Conservation (phyloP, 2,329 filamentous ascomycete species). For the Pyrenophora teres region DNA sequence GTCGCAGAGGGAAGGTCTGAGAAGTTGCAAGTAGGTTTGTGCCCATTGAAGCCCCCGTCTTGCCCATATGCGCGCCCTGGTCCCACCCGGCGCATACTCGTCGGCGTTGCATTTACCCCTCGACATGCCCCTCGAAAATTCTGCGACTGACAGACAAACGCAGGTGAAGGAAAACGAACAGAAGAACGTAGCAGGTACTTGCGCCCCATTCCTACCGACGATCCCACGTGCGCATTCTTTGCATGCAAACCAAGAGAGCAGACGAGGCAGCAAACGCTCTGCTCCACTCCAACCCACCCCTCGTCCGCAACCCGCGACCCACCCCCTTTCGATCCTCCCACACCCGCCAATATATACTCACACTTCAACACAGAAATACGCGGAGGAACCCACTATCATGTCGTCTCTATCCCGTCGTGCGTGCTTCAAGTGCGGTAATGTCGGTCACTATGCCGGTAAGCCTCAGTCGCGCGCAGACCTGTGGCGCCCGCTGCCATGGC, state of each 20-base stretch:
- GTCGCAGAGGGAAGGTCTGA: slow-evolving; percentile 50
- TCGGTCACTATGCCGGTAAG: slow-evolving; percentile 59
- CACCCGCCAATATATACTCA: slow-evolving; percentile 27
- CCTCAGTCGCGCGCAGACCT: slow-evolving; percentile 20
- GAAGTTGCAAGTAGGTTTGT: slow-evolving; percentile 41
- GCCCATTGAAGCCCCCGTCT: neutral
- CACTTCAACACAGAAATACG: slow-evolving; percentile 26
- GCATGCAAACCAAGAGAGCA: slow-evolving; percentile 8
- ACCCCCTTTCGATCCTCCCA: slow-evolving; percentile 20
- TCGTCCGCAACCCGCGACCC: slow-evolving; percentile 15
- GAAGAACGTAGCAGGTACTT: slow-evolving; percentile 37
- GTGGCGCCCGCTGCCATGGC: slow-evolving; percentile 26
- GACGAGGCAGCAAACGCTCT: slow-evolving; percentile 29
- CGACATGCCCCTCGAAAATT: slow-evolving; percentile 35
- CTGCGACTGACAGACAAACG: slow-evolving; percentile 32
- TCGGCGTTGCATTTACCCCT: slow-evolving; percentile 31
- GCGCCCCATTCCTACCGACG: slow-evolving; percentile 7
- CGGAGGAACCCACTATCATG: slow-evolving; percentile 50
- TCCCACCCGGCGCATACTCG: slow-evolving; percentile 27
- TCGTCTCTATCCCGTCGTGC: slow-evolving; percentile 59
- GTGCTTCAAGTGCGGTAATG: slow-evolving; percentile 60
- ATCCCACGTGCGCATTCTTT: slow-evolving; percentile 6
- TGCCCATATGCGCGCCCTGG: slow-evolving; percentile 10
- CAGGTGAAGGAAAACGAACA: slow-evolving; percentile 44
- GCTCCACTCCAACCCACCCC: slow-evolving; percentile 25